Percentiles rank a stretch among this genome's conserved stretches.
Conservation (phyloP, 1,139 yeast species). For the Geotrichum fermentans region DNA sequence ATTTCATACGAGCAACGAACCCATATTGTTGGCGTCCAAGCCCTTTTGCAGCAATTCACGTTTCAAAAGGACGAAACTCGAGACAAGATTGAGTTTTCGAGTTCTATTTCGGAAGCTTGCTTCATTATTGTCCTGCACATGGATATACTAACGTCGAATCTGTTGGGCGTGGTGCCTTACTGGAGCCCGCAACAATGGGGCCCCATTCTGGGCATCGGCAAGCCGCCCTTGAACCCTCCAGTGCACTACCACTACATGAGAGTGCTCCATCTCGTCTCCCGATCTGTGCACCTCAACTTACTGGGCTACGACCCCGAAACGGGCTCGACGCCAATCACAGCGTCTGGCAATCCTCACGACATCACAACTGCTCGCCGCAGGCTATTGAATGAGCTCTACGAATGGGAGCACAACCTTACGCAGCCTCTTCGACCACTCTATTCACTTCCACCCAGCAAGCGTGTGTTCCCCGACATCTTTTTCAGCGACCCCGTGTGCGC, state of each 20-base stretch:
- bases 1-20: slow-evolving; percentile 12
- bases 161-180: slow-evolving; percentile 11
- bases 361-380: slow-evolving; percentile 3
- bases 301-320: slow-evolving; percentile 16
- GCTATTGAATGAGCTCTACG: slow-evolving; percentile 8
- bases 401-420: slow-evolving; percentile 13
- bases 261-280: slow-evolving; percentile 9
- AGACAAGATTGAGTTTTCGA: slow-evolving; percentile 8
- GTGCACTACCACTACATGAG: slow-evolving; percentile 9
- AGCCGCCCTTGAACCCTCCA: neutral
- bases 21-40: slow-evolving; percentile 11
- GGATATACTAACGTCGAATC: slow-evolving; percentile 12
- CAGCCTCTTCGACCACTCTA: slow-evolving; percentile 10
- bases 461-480: slow-evolving; percentile 15
- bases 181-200: slow-evolving; percentile 19
- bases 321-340: neutral
- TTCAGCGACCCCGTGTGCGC: slow-evolving; percentile 13
- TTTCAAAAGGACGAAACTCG: slow-evolving; percentile 4
- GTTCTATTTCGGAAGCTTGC: slow-evolving; percentile 17
- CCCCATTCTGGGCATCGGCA: slow-evolving; percentile 5
- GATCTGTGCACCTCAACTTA: slow-evolving; percentile 8
- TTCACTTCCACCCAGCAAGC: neutral
- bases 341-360: neutral
- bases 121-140: slow-evolving; percentile 11
- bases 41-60: slow-evolving; percentile 14